Base-by-base conservation (phyloP, 2,329 filamentous ascomycete species). In the Xylariales sp. region DNA sequence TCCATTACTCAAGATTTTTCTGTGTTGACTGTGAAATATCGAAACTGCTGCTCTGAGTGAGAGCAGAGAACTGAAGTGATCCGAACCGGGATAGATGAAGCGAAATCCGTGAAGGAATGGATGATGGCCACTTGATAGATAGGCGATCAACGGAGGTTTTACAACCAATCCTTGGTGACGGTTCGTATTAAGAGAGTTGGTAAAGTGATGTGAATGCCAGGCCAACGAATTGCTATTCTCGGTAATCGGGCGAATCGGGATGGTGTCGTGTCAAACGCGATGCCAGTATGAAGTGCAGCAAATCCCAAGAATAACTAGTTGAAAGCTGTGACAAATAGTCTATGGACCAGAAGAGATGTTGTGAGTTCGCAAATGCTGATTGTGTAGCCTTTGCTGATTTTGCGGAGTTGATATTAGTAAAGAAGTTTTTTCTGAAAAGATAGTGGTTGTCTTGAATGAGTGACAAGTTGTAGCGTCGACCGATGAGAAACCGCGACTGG, bases 1-100 rank as follows among this genome's bases (percentile, higher is more conserved):
- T 95, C 86, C 84, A 94, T 84, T 54, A 66, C 69, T 75, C 71
- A 69, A 59, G 54, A 41, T 27, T 20, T 39, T 40, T 11, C 33
- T n/a, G 19, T 38, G 33, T 3, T 32, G 21, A 27, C 29, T n/a
- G n/a, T n/a, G n/a, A n/a, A n/a, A 28, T 33, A 35, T 22, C 24
- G 22, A 38, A 15, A 37, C 10, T 31, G 15, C 18, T 44, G 46
- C 45, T 45, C 22, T 32, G 31, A 43, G 28, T 34, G 42, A 36
- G 40, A 46, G 44, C 37, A 16, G 15, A 25, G 25, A 24, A 36
- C 31, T 12, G 22, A 14, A 8, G 10, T 9, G 31, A 33, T 33
- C 8, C 8, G 31, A 33, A 33, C 8, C 8, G 31, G 15, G 16
- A 33, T 34, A 47, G 43, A 46, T 42, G 40, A 20, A 34, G 21